Evolutionary conservation across 2,329 filamentous ascomycete species (phyloP).

Genomic region (Leptographium radiaticola): DNA sequence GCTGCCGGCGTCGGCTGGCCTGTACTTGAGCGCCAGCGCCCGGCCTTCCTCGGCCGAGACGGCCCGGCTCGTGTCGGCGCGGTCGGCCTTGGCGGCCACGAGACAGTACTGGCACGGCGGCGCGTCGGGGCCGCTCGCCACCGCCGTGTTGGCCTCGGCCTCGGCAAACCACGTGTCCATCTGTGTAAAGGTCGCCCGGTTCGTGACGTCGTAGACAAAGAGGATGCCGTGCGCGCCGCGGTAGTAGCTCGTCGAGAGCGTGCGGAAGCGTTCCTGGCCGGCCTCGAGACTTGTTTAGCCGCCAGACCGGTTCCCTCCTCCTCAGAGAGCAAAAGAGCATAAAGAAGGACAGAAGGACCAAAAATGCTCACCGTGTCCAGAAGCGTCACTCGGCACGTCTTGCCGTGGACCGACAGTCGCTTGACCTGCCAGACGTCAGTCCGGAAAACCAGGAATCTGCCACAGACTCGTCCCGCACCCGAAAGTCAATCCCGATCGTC

Average conservation of each 20-base stretch:
- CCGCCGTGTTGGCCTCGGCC: constrained; percentile 33
- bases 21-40: constrained; percentile 30
- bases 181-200: constrained; percentile 33
- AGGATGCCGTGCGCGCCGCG: constrained; percentile 36
- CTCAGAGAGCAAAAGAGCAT: neutral
- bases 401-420: constrained; percentile 36
- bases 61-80: constrained; percentile 25
- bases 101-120: constrained; percentile 9
- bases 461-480: constrained; percentile 21
- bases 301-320: no score
- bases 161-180: constrained; percentile 44
- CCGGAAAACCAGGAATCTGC: no score
- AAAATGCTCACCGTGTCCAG: constrained; percentile 31
- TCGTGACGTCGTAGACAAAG: constrained; percentile 35
- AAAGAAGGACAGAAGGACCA: neutral
- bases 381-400: constrained; percentile 37
- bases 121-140: constrained; percentile 12
- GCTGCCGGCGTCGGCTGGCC: constrained; percentile 6
- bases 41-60: constrained; percentile 34
- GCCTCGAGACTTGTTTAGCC: constrained; percentile 18
- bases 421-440: constrained; percentile 26
- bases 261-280: constrained; percentile 35
- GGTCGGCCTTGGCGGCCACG: constrained; percentile 41
- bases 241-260: constrained; percentile 36
- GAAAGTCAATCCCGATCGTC: constrained; percentile 45